Evolutionary conservation across 768 basidiomycete genomes (phyloP), one percentile per base, ranked within the genome.

Genomic region (Polyporus arcularius): DNA sequence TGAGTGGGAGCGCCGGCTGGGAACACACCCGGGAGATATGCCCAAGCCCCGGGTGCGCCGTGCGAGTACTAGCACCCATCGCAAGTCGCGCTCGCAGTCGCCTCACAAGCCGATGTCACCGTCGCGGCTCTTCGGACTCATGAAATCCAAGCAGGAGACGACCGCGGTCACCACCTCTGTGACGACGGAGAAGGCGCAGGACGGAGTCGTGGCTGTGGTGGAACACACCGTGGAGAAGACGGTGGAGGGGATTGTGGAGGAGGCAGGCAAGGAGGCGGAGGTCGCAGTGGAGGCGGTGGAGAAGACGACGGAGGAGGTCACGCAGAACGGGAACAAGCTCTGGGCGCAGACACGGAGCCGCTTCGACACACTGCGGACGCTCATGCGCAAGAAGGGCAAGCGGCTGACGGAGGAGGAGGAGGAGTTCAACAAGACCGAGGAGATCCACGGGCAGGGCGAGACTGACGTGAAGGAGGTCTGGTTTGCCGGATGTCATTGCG

Each of bases 381-480:
- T 74, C 53, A 71, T 71, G 1, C 63, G 73, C n/a, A 69, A 45
- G 57, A 62, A 60, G 42, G 54, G 56, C 32, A 59, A 64, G 54
- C 62, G 53, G 26, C 48, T 63, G 51, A 55, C 55, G 26, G 75
- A 82, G 35, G 72, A 80, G 14, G 84, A 86, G 60, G 16, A 55
- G 35, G 56, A 31, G 26, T 82, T 78, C 53, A 71, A 78, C 62
- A 73, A 30, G 70, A 64, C 60, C 16, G 70, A 72, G 1, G 71
- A 72, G 26, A 65, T 69, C 16, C 41, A 46, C 43, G 15, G 6
- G 15, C 15, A 11, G 31, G 39, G 42, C 48, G 50, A 72, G 56
- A 91, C 90, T 2, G 75, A 91, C 60, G 83, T 90, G 4, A 79
- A 83, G 51, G 90, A 93, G 67, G 91, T 93, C 1, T 92, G 91